Evolutionary conservation across 805 yeast genomes (phyloP).

Genomic region (Cyberlindnera bimundalis): DNA sequence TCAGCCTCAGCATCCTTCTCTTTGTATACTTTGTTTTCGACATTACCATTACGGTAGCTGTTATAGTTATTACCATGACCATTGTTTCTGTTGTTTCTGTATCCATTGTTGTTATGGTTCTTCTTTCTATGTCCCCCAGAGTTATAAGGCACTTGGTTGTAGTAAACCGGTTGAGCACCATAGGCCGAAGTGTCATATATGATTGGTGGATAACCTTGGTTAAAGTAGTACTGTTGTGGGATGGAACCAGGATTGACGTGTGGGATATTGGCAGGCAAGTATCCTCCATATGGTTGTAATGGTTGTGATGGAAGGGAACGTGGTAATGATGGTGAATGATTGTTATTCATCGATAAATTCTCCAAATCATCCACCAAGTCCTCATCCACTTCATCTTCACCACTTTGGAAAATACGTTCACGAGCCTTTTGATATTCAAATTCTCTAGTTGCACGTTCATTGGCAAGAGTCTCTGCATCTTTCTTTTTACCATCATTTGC

Average conservation of each 20-base stretch:
- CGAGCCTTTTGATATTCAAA: slow-evolving; percentile 39
- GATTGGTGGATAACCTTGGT: slow-evolving; percentile 8
- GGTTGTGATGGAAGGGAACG: slow-evolving; percentile 5
- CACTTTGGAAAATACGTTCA: slow-evolving; percentile 34
- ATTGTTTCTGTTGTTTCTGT: slow-evolving; percentile 7
- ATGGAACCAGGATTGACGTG: not conserved
- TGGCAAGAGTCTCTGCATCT: slow-evolving; percentile 25
- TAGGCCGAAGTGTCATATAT: slow-evolving; percentile 6
- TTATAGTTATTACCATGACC: slow-evolving; percentile 4
- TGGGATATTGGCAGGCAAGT: not conserved
- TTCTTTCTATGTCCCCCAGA: slow-evolving; percentile 9
- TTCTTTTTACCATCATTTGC: slow-evolving; percentile 2
- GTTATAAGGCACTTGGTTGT: slow-evolving; percentile 7
- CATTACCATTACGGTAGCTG: slow-evolving; percentile 11
- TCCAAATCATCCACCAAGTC: slow-evolving; percentile 11
- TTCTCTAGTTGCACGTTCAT: slow-evolving; percentile 39
- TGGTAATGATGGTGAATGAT: not conserved
- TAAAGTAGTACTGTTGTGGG: slow-evolving; percentile 7
- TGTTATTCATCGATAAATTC: slow-evolving; percentile 2
- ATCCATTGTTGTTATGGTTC: slow-evolving; percentile 6
- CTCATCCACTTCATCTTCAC: slow-evolving; percentile 28
- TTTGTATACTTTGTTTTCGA: not conserved
- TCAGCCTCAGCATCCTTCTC: not conserved
- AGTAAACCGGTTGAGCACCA: slow-evolving; percentile 7
- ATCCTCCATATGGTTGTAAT: slow-evolving; percentile 1